Percentiles rank a stretch among this genome's conserved stretches.
phyloP scores from a whole-genome alignment of 306 rosid species.

The Cicer judaicum region DNA sequence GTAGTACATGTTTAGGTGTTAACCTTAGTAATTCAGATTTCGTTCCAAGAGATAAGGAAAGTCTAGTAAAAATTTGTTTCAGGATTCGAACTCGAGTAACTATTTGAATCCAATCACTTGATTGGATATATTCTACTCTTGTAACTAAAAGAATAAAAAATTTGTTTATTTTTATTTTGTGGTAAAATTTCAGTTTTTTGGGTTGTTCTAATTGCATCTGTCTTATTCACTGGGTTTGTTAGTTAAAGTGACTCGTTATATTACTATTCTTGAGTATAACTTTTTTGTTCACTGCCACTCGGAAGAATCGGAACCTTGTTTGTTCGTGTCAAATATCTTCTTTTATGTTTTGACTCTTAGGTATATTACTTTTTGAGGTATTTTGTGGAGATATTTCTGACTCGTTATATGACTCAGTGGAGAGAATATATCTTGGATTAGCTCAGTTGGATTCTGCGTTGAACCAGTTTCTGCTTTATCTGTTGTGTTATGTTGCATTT shows the following conservation, averaged over 20 bases:
- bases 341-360: background rate
- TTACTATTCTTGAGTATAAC: background rate
- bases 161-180: background rate
- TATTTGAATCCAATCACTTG: too few species aligned
- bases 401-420: background rate
- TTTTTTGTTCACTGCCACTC: background rate
- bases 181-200: background rate
- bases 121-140: background rate
- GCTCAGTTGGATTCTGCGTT: conserved; percentile 32
- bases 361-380: background rate
- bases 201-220: background rate
- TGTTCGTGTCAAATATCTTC: background rate
- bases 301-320: conserved; percentile 11
- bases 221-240: background rate
- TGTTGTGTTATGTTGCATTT: background rate
- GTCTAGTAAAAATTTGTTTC: too few species aligned
- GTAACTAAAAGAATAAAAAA: background rate
- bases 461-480: background rate
- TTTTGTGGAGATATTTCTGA: background rate
- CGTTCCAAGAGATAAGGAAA: too few species aligned
- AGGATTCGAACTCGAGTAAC: too few species aligned
- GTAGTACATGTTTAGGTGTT: too few species aligned
- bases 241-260: conserved; percentile 12
- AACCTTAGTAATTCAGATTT: too few species aligned
- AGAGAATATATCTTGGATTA: conserved; percentile 6